phyloP scores from a whole-genome alignment of 306 rosid species.

The Cyamopsis tetragonoloba region DNA sequence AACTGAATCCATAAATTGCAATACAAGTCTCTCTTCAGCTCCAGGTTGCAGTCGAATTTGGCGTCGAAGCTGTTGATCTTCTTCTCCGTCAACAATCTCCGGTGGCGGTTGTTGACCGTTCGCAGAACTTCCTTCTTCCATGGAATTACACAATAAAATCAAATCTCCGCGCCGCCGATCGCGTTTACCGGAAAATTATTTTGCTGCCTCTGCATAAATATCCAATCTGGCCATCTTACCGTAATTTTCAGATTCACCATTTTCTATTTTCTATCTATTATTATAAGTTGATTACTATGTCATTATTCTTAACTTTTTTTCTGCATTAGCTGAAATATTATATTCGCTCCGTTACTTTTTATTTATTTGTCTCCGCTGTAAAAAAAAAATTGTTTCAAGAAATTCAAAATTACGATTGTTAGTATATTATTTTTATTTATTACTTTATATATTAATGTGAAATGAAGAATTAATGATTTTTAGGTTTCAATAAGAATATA shows the following conservation, averaged over 20 bases:
- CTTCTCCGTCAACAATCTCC: neutral
- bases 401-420: no score
- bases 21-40: slow-evolving; percentile 38
- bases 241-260: neutral
- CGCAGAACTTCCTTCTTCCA: slow-evolving; percentile 26
- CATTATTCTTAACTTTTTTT: neutral
- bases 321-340: no score
- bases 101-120: slow-evolving; percentile 30
- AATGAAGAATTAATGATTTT: no score
- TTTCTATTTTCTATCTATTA: neutral
- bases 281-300: neutral
- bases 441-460: no score
- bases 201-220: no score
- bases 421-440: no score
- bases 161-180: neutral
- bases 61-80: slow-evolving; percentile 8
- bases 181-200: neutral
- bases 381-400: no score
- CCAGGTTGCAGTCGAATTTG: slow-evolving; percentile 1
- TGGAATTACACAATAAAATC: no score
- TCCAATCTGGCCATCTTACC: neutral
- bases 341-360: no score
- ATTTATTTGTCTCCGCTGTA: no score
- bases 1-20: slow-evolving; percentile 69
- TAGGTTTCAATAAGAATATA: no score